Conservation (phyloP, 331 rosid species). For the Malus hybrid region DNA sequence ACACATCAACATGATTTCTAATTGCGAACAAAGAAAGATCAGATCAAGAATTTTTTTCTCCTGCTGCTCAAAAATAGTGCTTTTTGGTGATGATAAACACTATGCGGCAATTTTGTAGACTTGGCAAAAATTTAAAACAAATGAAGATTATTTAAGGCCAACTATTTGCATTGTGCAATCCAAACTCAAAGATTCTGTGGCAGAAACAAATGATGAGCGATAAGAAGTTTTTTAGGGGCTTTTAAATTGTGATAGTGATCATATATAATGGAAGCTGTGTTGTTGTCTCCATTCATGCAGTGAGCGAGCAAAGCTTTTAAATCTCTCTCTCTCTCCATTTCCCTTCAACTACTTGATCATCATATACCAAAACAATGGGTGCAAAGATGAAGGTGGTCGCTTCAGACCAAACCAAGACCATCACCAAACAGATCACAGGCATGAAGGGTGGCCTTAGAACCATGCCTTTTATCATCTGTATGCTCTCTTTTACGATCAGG, state of each 20-base stretch:
- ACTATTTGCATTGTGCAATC: background rate
- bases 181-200: background rate
- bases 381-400: constrained; percentile 30
- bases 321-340: background rate
- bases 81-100: background rate
- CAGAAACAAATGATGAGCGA: background rate
- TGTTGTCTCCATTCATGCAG: background rate
- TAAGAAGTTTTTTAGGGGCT: background rate
- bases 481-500: background rate
- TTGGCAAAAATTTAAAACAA: background rate
- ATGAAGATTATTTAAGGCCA: background rate
- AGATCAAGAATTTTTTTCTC: background rate
- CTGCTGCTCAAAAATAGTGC: background rate
- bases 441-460: constrained; percentile 69
- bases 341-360: background rate
- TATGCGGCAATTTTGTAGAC: background rate
- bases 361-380: background rate
- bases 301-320: background rate
- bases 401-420: constrained; percentile 26
- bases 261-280: background rate
- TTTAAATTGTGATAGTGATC: background rate
- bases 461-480: constrained; percentile 72
- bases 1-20: background rate
- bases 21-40: background rate
- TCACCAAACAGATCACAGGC: constrained; percentile 12